Conservation (phyloP, 148 eudicot genomes). For the Vaccinium darrowii region DNA sequence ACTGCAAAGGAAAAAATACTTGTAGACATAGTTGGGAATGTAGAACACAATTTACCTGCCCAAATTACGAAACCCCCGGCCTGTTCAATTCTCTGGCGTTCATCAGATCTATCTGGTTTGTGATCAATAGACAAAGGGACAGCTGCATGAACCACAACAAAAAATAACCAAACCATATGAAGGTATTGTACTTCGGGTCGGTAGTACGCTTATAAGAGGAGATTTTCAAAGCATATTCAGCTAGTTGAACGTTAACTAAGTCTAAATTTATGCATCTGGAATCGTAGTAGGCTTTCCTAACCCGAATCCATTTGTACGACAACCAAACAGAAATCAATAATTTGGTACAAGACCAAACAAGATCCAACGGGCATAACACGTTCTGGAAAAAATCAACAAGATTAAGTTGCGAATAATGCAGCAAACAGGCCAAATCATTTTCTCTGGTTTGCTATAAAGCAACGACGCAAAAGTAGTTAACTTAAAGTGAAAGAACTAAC, state of each 20-base stretch:
- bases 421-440: not conserved
- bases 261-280: no score
- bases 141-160: conserved; percentile 42
- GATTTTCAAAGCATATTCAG: not conserved
- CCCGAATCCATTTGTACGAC: not conserved
- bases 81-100: conserved; percentile 71
- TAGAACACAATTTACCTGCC: conserved; percentile 47
- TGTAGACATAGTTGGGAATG: not conserved
- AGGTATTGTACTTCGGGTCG: not conserved
- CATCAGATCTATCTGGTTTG: conserved; percentile 80
- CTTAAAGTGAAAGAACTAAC: no score
- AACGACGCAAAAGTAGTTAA: no score
- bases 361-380: not conserved
- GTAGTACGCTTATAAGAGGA: not conserved
- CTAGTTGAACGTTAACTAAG: not conserved
- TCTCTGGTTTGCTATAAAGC: not conserved
- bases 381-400: no score
- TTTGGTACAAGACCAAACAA: conserved; percentile 3
- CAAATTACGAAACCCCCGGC: conserved; percentile 79
- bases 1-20: not conserved
- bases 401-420: not conserved
- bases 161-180: not conserved
- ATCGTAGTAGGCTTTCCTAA: not conserved
- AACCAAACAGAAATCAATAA: not conserved
- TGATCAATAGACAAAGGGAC: conserved; percentile 69